Evolutionary conservation across 2,329 filamentous ascomycete species (phyloP), one percentile per base, ranked within the genome.

Genomic region (Paecilomyces sp.): DNA sequence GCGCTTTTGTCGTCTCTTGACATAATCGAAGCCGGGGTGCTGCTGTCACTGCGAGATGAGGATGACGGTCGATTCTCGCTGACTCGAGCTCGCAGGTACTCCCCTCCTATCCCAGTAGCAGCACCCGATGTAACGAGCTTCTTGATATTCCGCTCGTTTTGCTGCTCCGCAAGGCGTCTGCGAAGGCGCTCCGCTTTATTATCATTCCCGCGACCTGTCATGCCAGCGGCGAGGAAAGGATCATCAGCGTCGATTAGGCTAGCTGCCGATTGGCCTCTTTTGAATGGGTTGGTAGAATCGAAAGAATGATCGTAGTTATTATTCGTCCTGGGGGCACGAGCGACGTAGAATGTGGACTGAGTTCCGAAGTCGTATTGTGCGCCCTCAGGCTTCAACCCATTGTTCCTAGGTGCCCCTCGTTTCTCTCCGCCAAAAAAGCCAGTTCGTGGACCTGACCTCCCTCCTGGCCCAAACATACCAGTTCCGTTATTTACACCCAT

Each of bases 401-500:
- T 64, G 56, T 62, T 64, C 41, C 63, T 58, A 28, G 56, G 18
- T 28, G 63, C 61, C 50, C 58, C 50, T 57, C 56, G 59, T 57
- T 63, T 66, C 11, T 66, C 63, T 28, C 71, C 66, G 18, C 67
- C 68, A 34, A 70, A 75, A 28, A 72, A 73, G 54, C 74, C 76
- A n/a, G 76, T 79, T 4, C 80, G 83, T 22, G 72, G 68, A 12
- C 72, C 71, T 30, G 69, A 70, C 51, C 71, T 67, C 52, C 71
- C 73, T 54, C 71, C 74, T 51, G 69, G 72, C 33, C 71, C 76
- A 62, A 79, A 79, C 56, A 82, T 77, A 25, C 80, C 80, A 3
- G 82, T 83, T 74, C 87, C 88, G 12, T 82, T 84, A 69, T 92
- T 96, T 62, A 97, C 82, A 69, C 96, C 92, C 79, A 92, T 87